These are phyloP conservation scores for Fraxinus floribunda DNA, from an alignment of 305 asterid genomes.

Conservation along the genomic window DNA sequence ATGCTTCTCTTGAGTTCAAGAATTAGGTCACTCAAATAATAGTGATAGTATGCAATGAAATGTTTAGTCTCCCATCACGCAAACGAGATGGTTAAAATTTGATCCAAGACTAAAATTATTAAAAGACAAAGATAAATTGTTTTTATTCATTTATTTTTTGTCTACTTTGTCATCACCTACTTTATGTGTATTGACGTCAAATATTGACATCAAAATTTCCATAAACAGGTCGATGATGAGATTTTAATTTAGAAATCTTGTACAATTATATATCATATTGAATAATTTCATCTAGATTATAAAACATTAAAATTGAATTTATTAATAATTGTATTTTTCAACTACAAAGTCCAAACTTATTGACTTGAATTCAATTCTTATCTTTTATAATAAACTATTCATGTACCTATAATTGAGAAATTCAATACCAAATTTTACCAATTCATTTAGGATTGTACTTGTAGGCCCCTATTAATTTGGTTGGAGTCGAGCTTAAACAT, in stretches of 20 bases:
- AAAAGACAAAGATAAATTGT: too few species aligned
- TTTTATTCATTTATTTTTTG: too few species aligned
- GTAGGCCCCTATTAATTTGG: not conserved
- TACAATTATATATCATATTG: not conserved
- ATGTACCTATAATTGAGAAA: not conserved
- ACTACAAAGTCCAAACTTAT: not conserved
- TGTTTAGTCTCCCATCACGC: too few species aligned
- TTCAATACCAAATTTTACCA: not conserved
- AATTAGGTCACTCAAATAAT: not conserved
- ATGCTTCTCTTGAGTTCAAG: too few species aligned
- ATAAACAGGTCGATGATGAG: not conserved
- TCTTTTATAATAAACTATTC: not conserved
- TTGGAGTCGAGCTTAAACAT: not conserved
- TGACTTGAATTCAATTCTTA: not conserved
- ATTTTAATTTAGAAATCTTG: not conserved
- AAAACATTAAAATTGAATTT: too few species aligned
- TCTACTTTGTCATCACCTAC: too few species aligned
- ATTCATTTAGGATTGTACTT: not conserved
- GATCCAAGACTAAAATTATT: not conserved
- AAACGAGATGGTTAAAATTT: too few species aligned
- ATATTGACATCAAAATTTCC: not conserved
- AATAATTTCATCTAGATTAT: not conserved
- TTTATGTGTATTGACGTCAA: not conserved
- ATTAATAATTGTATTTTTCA: not conserved
- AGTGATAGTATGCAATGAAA: too few species aligned